phyloP scores from a whole-genome alignment of 2,329 filamentous ascomycete genomes.

The Paraphaeosphaeria minitans region DNA sequence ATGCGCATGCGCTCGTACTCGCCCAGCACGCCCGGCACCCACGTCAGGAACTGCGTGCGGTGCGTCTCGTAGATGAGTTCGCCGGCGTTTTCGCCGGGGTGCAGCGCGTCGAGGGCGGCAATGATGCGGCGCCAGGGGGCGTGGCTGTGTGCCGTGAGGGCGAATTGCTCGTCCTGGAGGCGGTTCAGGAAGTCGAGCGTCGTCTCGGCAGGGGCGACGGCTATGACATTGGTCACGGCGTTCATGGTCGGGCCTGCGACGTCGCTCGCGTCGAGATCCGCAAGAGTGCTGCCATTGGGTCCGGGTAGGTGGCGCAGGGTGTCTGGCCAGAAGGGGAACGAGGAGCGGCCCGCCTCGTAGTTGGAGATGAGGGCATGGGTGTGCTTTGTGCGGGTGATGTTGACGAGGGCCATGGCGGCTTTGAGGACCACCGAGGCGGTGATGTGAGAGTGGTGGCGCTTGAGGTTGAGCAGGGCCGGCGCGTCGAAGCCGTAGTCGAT shows the following conservation, averaged over 20 bases:
- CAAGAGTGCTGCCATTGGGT: background rate
- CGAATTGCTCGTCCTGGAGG: conserved; percentile 1
- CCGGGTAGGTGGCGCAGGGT: conserved; percentile 6
- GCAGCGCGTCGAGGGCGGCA: background rate
- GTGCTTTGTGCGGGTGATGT: conserved; percentile 8
- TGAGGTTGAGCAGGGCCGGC: conserved; percentile 5
- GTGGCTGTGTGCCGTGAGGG: background rate
- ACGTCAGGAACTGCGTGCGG: conserved; percentile 4
- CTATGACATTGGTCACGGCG: conserved; percentile 4
- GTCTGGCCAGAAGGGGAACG: conserved; percentile 7
- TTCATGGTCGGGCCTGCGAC: conserved; percentile 8
- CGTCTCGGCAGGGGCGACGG: background rate
- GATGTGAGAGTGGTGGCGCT: conserved; percentile 6
- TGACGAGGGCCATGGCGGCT: conserved; percentile 9
- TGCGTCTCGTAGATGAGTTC: background rate
- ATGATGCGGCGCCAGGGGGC: conserved; percentile 7
- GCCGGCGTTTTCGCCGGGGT: conserved; percentile 5
- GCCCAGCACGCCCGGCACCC: conserved; percentile 4
- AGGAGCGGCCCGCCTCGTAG: conserved; percentile 1
- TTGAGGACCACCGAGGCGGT: conserved; percentile 7
- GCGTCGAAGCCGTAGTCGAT: conserved; percentile 10
- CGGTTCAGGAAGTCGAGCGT: conserved; percentile 3
- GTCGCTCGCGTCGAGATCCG: conserved; percentile 8
- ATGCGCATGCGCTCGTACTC: conserved; percentile 3
- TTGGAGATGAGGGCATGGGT: conserved; percentile 9